phyloP scores from a whole-genome alignment of 306 rosid species.

The Ochetophila trinervis region DNA sequence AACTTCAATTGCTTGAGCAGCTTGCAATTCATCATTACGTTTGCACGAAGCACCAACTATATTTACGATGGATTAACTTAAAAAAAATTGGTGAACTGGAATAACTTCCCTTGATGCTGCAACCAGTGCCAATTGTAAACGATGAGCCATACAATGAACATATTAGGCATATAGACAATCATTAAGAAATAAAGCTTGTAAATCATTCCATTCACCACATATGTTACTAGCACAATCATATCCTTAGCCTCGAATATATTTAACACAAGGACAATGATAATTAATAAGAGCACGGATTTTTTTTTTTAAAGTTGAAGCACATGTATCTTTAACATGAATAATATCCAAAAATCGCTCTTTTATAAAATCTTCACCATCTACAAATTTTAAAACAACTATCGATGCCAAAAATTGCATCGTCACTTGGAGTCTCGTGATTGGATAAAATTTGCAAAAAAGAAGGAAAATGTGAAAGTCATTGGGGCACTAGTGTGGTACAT shows the following conservation, averaged over 20 bases:
- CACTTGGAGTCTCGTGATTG: too few relatives aligned
- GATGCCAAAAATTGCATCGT: too few relatives aligned
- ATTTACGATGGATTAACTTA: not conserved
- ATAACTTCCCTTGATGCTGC: not conserved
- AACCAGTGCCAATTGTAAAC: not conserved
- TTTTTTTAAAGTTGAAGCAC: not conserved
- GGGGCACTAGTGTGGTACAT: too few relatives aligned
- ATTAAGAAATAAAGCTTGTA: conserved; percentile 6
- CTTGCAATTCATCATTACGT: not conserved
- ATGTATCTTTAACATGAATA: not conserved
- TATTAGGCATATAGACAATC: not conserved
- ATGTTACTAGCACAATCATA: conserved; percentile 10
- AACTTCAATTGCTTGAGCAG: not conserved
- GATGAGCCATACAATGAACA: conserved; percentile 15
- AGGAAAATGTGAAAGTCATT: too few relatives aligned
- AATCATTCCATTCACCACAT: not conserved
- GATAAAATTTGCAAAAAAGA: too few relatives aligned
- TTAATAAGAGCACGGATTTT: not conserved
- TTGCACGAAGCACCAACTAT: not conserved
- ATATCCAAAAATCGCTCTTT: not conserved
- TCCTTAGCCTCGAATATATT: conserved; percentile 2
- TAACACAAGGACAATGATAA: not conserved
- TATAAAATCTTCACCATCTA: not conserved
- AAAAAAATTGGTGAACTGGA: not conserved
- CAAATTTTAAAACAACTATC: conserved; percentile 3